phyloP scores from a whole-genome alignment of 176 grass and related monocot species.

The Avena eriantha region DNA sequence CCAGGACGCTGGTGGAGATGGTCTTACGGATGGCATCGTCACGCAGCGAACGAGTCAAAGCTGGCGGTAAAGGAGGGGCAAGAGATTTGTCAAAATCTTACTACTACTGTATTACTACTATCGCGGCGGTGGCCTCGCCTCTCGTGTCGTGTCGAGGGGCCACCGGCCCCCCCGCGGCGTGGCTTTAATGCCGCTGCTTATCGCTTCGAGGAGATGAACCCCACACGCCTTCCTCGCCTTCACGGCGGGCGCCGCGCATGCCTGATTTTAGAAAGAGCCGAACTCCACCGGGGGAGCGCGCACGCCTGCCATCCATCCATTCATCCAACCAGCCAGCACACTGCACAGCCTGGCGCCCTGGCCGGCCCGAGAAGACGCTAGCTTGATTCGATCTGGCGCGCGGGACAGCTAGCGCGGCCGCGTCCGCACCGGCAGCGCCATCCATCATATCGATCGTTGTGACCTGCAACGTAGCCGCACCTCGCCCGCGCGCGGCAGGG shows the following conservation, averaged over 20 bases:
- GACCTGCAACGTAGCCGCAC: neutral
- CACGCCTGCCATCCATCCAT: conserved; percentile 14
- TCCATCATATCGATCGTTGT: neutral
- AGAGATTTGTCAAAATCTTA: conserved; percentile 12
- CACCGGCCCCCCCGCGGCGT: conserved; percentile 16
- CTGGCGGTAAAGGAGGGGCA: neutral
- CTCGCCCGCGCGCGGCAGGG: neutral
- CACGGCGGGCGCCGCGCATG: conserved; percentile 29
- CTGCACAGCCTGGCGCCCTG: conserved; percentile 5
- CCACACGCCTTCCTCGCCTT: conserved; percentile 6
- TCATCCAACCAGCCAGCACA: conserved; percentile 7
- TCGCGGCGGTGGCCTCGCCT: conserved; percentile 32
- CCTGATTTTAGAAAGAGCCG: conserved; percentile 42
- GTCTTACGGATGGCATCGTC: no score
- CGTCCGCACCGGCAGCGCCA: conserved; percentile 1
- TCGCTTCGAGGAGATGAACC: conserved; percentile 32
- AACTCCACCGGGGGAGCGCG: neutral
- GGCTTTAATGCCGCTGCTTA: conserved; percentile 31
- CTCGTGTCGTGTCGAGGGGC: conserved; percentile 35
- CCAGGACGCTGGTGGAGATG: no score
- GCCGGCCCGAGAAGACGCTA: conserved; percentile 12
- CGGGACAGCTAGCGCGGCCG: conserved; percentile 3
- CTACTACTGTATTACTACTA: neutral
- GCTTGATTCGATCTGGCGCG: conserved; percentile 29
- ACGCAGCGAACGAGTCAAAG: neutral